These are phyloP conservation scores for Podila epigama DNA, from an alignment of 192 early-diverging fungal species.

Conservation along the genomic window DNA sequence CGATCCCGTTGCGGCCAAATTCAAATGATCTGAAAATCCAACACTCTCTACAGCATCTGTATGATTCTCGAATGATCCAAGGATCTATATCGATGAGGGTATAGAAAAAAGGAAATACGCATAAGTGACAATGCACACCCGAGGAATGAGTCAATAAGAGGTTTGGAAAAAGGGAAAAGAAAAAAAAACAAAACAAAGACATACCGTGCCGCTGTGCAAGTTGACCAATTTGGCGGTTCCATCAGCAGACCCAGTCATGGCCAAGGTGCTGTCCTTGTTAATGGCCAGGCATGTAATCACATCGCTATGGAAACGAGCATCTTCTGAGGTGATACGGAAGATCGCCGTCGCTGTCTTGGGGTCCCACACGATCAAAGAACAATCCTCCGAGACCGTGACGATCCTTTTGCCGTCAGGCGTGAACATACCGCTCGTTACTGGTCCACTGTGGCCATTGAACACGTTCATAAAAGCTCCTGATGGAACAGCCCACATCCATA, in stretches of 20 bases:
- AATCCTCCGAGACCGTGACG: slow-evolving; percentile 86
- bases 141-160: neutral
- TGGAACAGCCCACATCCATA: slow-evolving; percentile 99
- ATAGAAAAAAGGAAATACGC: neutral
- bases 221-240: slow-evolving; percentile 81
- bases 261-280: slow-evolving; percentile 75
- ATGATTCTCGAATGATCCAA: slow-evolving; percentile 84
- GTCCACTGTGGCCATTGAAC: slow-evolving; percentile 86
- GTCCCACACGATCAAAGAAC: slow-evolving; percentile 88
- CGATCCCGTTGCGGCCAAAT: slow-evolving; percentile 84
- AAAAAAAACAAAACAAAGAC: slow-evolving; percentile 8
- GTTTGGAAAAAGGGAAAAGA: neutral
- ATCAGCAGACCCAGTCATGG: slow-evolving; percentile 86
- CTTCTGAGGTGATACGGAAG: slow-evolving; percentile 67
- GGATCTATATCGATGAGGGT: slow-evolving; percentile 55
- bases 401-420: slow-evolving; percentile 90
- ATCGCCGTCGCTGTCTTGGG: slow-evolving; percentile 83
- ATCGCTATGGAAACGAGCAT: slow-evolving; percentile 86
- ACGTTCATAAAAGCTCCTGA: slow-evolving; percentile 92
- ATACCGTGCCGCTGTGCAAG: slow-evolving; percentile 71
- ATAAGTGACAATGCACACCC: neutral
- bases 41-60: slow-evolving; percentile 89
- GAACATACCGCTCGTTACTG: slow-evolving; percentile 89
- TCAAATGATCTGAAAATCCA: slow-evolving; percentile 72
- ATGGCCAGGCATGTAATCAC: slow-evolving; percentile 80